Evolutionary conservation across 768 basidiomycete genomes (phyloP), one percentile per base, ranked within the genome.

Genomic region (Lentinus tigrinus): DNA sequence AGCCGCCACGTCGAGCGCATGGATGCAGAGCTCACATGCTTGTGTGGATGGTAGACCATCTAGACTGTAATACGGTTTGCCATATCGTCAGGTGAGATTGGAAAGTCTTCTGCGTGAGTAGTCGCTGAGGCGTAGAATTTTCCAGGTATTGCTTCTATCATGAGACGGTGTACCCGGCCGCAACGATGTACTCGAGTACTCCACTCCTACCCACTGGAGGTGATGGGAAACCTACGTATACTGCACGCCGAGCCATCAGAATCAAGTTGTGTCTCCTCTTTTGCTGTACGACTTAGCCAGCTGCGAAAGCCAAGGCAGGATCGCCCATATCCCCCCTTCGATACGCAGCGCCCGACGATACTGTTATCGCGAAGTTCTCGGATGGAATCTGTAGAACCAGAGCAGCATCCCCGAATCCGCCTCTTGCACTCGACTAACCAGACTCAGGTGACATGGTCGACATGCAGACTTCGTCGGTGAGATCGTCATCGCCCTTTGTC

Each of bases 1-100:
- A 46, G 58, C 58, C 58, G 58, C 58, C 54, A 36, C 13, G 38
- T 28, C 37, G 58, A 47, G 27, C 59, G 59, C 54, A 56, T 61
- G 59, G 54, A 19, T 36, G 43, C 27, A 19, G 46, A 37, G 54
- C 51, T 61, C 59, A 61, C 59, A 61, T 61, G 59, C 47, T 19
- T 37, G 36, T 38, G 17, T 47, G 48, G 43, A 19, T 44, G 43
- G 47, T 6, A 55, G 58, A 31, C n/a, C n/a, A n/a, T n/a, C n/a
- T n/a, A n/a, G n/a, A n/a, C n/a, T n/a, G n/a, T 36, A 31, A 2
- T 8, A 8, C 48, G 24, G 17, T 11, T 46, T 37, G 27, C 26
- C 38, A 39, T 36, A 42, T 44, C 43, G 54, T 60, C 58, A 60
- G 58, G 58, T 60, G 40, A 27, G 58, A 51, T 54, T 52, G 39